Evolutionary conservation across 345 rosid genomes (phyloP).

Genomic region (Erysimum cheiranthoides): DNA sequence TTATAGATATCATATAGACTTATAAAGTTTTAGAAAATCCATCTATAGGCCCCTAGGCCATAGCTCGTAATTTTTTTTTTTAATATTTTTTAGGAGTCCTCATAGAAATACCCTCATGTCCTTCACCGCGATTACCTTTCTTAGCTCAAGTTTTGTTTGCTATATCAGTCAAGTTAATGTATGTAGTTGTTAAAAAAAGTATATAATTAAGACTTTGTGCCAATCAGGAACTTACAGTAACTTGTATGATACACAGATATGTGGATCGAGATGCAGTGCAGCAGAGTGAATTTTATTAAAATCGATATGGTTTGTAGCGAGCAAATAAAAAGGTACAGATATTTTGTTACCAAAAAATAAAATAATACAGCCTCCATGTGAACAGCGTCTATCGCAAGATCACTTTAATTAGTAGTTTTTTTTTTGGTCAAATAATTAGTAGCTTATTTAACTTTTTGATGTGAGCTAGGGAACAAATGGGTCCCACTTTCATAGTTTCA

Average conservation of each 20-base stretch:
- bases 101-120: neutral
- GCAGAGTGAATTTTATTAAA: neutral
- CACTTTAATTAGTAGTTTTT: neutral
- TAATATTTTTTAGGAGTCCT: neutral
- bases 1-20: neutral
- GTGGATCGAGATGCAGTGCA: neutral
- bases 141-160: neutral
- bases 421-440: too few species aligned
- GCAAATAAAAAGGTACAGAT: too few species aligned
- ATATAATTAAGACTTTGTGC: neutral
- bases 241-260: neutral
- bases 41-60: neutral
- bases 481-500: constrained; percentile 22
- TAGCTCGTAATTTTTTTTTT: neutral
- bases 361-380: constrained; percentile 1
- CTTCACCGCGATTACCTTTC: neutral
- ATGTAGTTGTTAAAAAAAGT: too few species aligned
- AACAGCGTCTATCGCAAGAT: constrained; percentile 26
- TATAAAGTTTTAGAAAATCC: neutral
- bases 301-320: too few species aligned
- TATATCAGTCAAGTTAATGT: too few species aligned
- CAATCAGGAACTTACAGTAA: neutral
- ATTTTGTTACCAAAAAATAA: too few species aligned
- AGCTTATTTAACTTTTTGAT: neutral
- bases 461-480: constrained; percentile 36